These are phyloP conservation scores for Flaveria bidentis DNA, from an alignment of 129 eudicot species.

Conservation along the genomic window DNA sequence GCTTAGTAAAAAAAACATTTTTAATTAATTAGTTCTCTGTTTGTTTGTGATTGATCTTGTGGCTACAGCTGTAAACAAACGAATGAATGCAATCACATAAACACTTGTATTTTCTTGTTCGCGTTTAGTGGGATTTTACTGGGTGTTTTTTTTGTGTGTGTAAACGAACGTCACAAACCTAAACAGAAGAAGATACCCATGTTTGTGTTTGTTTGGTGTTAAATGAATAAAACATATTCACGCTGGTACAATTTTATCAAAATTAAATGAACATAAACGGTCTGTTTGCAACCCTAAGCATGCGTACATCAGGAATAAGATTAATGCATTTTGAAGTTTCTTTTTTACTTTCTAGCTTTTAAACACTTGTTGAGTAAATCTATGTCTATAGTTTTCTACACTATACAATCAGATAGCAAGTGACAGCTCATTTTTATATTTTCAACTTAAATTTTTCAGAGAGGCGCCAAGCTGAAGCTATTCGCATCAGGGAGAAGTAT, in stretches of 20 bases:
- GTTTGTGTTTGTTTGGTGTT: background rate
- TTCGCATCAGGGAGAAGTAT: constrained; percentile 96
- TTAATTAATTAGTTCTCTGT: background rate
- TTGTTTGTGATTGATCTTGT: background rate
- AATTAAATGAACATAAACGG: background rate
- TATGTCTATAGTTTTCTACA: too few species aligned
- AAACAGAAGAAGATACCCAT: background rate
- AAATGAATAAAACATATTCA: background rate
- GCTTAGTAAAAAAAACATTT: background rate
- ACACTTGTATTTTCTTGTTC: too few species aligned
- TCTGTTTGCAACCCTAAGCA: background rate
- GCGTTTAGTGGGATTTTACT: too few species aligned
- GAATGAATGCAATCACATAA: too few species aligned
- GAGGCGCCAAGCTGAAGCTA: constrained; percentile 97
- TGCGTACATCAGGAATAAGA: background rate
- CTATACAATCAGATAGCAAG: background rate
- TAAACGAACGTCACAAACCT: background rate
- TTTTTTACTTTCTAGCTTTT: background rate
- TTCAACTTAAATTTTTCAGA: constrained; percentile 37
- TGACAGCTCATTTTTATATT: background rate
- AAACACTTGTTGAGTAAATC: too few species aligned
- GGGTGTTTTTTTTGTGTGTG: too few species aligned
- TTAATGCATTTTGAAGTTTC: background rate
- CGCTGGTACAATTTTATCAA: background rate
- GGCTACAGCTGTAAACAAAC: too few species aligned